Conservation (phyloP, 2,329 filamentous ascomycete species). For the Aureobasidium sp. region DNA sequence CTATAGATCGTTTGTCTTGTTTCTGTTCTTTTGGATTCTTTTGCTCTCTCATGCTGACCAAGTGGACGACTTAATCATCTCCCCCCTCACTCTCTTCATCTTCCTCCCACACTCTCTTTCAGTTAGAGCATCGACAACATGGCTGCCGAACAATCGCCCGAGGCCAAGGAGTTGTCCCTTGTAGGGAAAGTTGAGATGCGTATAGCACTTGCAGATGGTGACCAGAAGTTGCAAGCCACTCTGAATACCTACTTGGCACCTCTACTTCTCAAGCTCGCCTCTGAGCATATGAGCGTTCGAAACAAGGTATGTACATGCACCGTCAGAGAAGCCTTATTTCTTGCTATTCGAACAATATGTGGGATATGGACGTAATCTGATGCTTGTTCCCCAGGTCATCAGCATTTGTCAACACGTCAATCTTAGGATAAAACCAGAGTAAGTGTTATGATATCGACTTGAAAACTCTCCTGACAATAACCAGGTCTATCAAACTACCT, state of each 20-base stretch:
- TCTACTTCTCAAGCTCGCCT: conserved; percentile 86
- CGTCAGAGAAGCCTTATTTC: background rate
- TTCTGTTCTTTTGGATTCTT: background rate
- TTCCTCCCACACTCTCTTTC: background rate
- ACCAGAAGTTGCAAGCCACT: conserved; percentile 81
- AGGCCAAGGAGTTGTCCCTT: conserved; percentile 81
- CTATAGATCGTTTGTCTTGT: conserved; percentile 5
- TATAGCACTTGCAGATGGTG: conserved; percentile 85
- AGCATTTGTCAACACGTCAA: conserved; percentile 78
- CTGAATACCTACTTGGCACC: conserved; percentile 84
- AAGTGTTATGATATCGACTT: conserved; percentile 33
- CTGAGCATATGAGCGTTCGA: conserved; percentile 81
- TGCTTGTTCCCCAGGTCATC: conserved; percentile 55
- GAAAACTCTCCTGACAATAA: conserved; percentile 15
- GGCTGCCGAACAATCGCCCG: conserved; percentile 35
- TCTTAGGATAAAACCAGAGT: conserved; percentile 65
- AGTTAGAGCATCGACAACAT: conserved; percentile 35
- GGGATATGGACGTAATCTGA: background rate
- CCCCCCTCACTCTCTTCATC: background rate
- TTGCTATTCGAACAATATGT: background rate
- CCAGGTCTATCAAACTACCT: conserved; percentile 75
- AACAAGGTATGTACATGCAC: conserved; percentile 65
- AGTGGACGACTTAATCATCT: background rate
- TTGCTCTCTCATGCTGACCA: background rate
- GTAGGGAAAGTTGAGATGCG: conserved; percentile 88